Percentiles rank a stretch among this genome's conserved stretches.
Conservation (phyloP, 371 early-diverging fungal species). For the Gilbertella persicaria region DNA sequence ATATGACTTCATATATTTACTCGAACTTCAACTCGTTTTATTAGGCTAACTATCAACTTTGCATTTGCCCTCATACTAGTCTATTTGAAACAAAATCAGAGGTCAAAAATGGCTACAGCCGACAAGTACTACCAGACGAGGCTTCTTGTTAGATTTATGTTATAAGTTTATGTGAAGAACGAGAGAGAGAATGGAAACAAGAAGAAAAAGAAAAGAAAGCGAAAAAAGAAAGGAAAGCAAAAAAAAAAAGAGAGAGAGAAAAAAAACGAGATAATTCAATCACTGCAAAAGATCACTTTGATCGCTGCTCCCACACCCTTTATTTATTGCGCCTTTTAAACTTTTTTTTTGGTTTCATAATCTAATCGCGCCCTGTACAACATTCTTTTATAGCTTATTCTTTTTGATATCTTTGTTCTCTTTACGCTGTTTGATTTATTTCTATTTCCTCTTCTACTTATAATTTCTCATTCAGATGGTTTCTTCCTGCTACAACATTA, state of each 20-base stretch:
- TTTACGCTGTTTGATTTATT: no score
- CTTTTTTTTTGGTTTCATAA: constrained; percentile 4
- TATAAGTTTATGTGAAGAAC: no score
- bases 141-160: no score
- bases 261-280: neutral
- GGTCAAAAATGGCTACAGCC: no score
- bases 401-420: no score
- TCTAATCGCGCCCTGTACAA: neutral
- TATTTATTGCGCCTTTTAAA: neutral
- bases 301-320: neutral
- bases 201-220: neutral
- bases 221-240: constrained; percentile 1
- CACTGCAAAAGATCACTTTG: neutral
- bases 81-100: no score
- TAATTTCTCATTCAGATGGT: no score
- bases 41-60: constrained; percentile 51
- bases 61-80: constrained; percentile 42
- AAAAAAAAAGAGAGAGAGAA: constrained; percentile 1
- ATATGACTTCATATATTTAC: constrained; percentile 23
- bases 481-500: no score
- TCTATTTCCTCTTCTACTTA: no score
- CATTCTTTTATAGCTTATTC: neutral
- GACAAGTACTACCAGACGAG: no score
- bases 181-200: neutral
- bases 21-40: constrained; percentile 54